These are phyloP conservation scores for Sequoia sempervirens DNA, from an alignment of 75 land plant genomes.

Conservation along the genomic window DNA sequence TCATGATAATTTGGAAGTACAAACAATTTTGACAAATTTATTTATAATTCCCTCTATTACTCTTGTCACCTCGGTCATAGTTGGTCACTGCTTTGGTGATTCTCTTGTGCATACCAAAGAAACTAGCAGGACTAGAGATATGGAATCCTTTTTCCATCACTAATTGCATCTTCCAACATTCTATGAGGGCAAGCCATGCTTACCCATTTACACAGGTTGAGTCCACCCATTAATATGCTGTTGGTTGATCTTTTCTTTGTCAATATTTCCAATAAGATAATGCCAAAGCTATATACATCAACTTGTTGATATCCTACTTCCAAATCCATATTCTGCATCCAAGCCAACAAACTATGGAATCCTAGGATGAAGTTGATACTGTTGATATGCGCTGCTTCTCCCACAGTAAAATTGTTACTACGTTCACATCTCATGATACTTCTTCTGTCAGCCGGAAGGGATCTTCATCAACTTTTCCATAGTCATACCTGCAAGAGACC, in stretches of 20 bases:
- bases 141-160: too few relatives aligned
- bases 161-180: not conserved
- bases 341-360: not conserved
- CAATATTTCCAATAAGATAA: constrained; percentile 1
- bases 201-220: constrained; percentile 2
- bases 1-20: not conserved
- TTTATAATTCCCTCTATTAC: not conserved
- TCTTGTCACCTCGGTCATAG: constrained; percentile 1
- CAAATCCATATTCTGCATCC: constrained; percentile 12
- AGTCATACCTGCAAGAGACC: constrained; percentile 40
- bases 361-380: constrained; percentile 40
- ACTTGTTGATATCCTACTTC: not conserved
- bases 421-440: constrained; percentile 77
- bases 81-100: constrained; percentile 1
- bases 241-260: constrained; percentile 9
- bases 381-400: constrained; percentile 41
- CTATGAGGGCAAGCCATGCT: not conserved
- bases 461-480: constrained; percentile 54
- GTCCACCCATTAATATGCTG: constrained; percentile 2
- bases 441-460: constrained; percentile 56
- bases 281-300: constrained; percentile 14
- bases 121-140: too few relatives aligned
- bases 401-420: constrained; percentile 52
- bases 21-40: too few relatives aligned
- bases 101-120: not conserved